Base-by-base conservation (phyloP, 441 rosid genomes). In the Erysimum cheiri region DNA sequence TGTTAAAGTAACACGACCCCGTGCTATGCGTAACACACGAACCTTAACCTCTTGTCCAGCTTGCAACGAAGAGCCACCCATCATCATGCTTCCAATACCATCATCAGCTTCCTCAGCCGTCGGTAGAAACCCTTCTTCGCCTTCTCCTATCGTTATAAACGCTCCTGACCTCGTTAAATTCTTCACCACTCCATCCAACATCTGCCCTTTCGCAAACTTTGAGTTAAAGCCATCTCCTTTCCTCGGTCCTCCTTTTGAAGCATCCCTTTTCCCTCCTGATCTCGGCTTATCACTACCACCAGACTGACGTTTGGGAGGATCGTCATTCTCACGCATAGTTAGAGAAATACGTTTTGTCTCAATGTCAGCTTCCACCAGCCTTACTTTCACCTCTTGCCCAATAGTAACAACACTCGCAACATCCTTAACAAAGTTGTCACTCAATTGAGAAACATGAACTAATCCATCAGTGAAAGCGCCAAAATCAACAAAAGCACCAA, bases 401-500 rank as follows among this genome's bases (percentile, higher is more conserved):
- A 94, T 72, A n/a, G 98, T 80, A 67, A 94, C 98, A 67, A 94
- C 72, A 79, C 72, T 80, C n/a, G 82, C 83, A 60, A 91, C 96
- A 82, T 94, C 98, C 79, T 90, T 88, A 46, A 94, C 96, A 70
- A 84, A 94, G 79, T 65, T 80, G 58, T 88, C 85, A 64, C 96
- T 91, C 82, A 94, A 63, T 79, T 76, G 83, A 62, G 98, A 94
- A 69, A 91, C 97, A 81, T 94, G 98, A 15, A 94, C 98, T 61
- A 91, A 74, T 39, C 98, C 98, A 75, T 91, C 96, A 46, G 96
- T 88, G 81, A 90, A 94, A 39, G 98, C 96, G 76, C 98, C 98
- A 64, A 94, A 86, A 70, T 84, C 89, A 53, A 94, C 83, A 43
- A 94, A 94, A 47, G 98, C 97, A 63, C 97, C 98, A 81, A 94